Base-by-base conservation (phyloP, 805 yeast species). In the Kodamaea kaohsiungensis region DNA sequence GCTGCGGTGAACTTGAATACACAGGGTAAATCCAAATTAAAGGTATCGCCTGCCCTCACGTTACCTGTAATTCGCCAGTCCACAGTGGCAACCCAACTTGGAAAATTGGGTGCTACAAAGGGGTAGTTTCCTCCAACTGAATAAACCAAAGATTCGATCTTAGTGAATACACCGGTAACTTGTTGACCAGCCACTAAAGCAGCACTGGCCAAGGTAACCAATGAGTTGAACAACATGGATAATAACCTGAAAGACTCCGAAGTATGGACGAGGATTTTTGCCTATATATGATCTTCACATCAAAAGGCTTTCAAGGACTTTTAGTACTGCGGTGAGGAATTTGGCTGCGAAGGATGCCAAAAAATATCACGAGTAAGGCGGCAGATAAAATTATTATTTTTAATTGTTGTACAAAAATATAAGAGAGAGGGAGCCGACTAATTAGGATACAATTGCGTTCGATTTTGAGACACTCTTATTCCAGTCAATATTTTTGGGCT, bases 41-140 rank as follows among this genome's bases (percentile, higher is more conserved):
- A 62, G n/a, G 65, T 59, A 46, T 62, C 66, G 5, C 66, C 66
- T 7, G 56, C 15, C 3, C 25, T 16, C 2, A 54, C 58, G 13
- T 39, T 43, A 8, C 47, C 17, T 9, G 55, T 49, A 33, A 61
- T 47, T 10, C 15, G 16, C 64, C 64, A 61, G 13, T 43, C 38
- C n/a, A 61, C 19, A 5, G 49, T 48, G 3, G 49, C 59, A 16
- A 37, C 25, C 62, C 64, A 59, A 47, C 54, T 56, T 1, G 60
- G 61, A 18, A 43, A 43, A 2, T 46, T 18, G 15, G 60, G 60
- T 7, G 48, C 37, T 6, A 7, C 10, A 12, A 15, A 3, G 3
- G 43, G 42, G 17, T 35, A 27, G n/a, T 38, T 30, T 3, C 38
- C 48, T 3, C 46, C 56, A 1, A 43, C 27, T 7, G 19, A 13